Evolutionary conservation across 1,284 basidiomycete genomes (phyloP), one percentile per base, ranked within the genome.

Genomic region (Cutaneotrichosporon arboriforme): DNA sequence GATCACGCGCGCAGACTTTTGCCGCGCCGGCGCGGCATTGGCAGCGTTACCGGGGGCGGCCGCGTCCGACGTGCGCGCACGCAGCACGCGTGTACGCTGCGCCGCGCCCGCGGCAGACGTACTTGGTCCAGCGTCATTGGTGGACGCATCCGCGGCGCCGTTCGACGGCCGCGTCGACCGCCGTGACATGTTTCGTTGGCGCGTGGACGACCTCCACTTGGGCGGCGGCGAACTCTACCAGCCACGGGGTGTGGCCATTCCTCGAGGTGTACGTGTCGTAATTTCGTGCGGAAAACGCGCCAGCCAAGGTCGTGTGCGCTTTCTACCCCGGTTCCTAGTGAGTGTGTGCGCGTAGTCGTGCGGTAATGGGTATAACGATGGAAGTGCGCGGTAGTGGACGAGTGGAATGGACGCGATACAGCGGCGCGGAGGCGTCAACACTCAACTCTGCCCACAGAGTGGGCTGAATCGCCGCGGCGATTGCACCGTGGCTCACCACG

Each of bases 181-280:
- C 26, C 26, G 26, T 7, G 26, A 31, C 26, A 31, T 43, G 13
- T 23, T 7, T n/a, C n/a, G n/a, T n/a, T n/a, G n/a, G n/a, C n/a
- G n/a, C 13, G 45, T 49, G 57, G 54, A 56, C 54, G 12, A 56
- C 57, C 57, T 59, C 57, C 57, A 59, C 57, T 59, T 46, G 43
- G 5, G 21, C 31, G 41, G 35, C n/a, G 33, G 20, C n/a, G 35
- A 31, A 31, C 5, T 31, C 7, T 23, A 15, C 18, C 20, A 34
- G 34, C 43, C 34, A 31, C 26, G 26, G 36, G 8, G 13, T 5
- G 36, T 21, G 21, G 35, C 17, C 50, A 51, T 51, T 31, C n/a
- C 43, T 31, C 23, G 35, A 4, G 34, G 4, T 35, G 17, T 22
- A n/a, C 14, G 26, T 18, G 37, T 38, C 14, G 36, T 15, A 39